These are phyloP conservation scores for Scheffersomyces stipitis DNA, from an alignment of 805 yeast genomes.

Conservation along the genomic window DNA sequence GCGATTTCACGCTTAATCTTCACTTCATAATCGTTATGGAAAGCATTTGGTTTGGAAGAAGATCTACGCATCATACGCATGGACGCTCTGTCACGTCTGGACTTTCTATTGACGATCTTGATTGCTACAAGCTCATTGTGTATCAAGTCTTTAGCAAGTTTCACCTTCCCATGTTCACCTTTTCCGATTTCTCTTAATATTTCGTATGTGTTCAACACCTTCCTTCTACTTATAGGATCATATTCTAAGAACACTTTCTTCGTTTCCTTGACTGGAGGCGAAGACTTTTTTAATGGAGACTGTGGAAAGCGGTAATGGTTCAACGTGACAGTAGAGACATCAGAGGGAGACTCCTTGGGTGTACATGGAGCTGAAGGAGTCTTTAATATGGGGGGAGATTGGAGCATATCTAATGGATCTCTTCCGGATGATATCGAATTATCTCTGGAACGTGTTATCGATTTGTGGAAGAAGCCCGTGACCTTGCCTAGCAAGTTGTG, in stretches of 20 bases:
- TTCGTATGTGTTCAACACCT: slow-evolving; percentile 86
- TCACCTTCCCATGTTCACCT: slow-evolving; percentile 99
- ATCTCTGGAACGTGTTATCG: slow-evolving; percentile 18
- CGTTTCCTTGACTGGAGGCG: slow-evolving; percentile 71
- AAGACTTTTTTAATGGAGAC: slow-evolving; percentile 2
- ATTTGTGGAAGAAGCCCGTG: slow-evolving; percentile 28
- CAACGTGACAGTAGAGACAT: slow-evolving; percentile 5
- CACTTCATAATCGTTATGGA: slow-evolving; percentile 31
- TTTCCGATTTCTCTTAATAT: slow-evolving; percentile 83
- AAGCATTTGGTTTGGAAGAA: slow-evolving; percentile 14
- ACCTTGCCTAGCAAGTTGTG: slow-evolving; percentile 32
- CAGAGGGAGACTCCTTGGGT: not conserved
- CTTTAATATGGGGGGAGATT: not conserved
- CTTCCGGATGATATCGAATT: slow-evolving; percentile 8
- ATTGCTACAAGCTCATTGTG: slow-evolving; percentile 78
- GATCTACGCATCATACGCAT: slow-evolving; percentile 26
- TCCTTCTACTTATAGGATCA: slow-evolving; percentile 81
- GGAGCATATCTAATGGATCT: not conserved
- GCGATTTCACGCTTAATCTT: slow-evolving; percentile 44
- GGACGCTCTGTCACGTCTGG: slow-evolving; percentile 33
- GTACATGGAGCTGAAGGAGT: slow-evolving; percentile 2
- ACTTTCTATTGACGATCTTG: slow-evolving; percentile 80
- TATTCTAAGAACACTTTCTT: slow-evolving; percentile 76
- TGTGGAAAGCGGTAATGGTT: slow-evolving; percentile 9
- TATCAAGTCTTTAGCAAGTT: slow-evolving; percentile 76